phyloP scores from a whole-genome alignment of 768 basidiomycete species.

The Mycena floridula region DNA sequence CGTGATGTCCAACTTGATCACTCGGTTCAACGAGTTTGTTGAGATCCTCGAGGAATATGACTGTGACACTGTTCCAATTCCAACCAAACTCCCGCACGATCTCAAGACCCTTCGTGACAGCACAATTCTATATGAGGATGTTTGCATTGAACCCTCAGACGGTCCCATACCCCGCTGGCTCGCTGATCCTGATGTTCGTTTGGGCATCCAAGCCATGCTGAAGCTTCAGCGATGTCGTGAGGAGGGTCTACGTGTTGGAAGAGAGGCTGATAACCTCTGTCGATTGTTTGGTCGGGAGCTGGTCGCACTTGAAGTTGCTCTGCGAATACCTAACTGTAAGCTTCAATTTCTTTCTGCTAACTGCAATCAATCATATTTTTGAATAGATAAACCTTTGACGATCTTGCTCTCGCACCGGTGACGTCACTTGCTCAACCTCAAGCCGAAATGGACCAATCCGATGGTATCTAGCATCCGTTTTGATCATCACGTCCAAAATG shows the following conservation, averaged over 20 bases:
- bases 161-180: not conserved
- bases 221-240: conserved; percentile 22
- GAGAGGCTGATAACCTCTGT: conserved; percentile 28
- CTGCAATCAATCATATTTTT: not conserved
- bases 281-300: conserved; percentile 27
- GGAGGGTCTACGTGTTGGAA: conserved; percentile 17
- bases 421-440: conserved; percentile 10
- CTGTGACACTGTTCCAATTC: no score
- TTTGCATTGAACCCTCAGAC: not conserved
- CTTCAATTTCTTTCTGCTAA: not conserved
- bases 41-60: no score
- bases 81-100: no score
- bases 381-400: not conserved
- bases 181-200: not conserved
- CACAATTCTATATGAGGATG: no score
- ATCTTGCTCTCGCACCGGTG: conserved; percentile 4
- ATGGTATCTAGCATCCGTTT: conserved; percentile 7
- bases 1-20: no score
- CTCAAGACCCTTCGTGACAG: no score
- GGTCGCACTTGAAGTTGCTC: conserved; percentile 8
- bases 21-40: no score
- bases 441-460: conserved; percentile 13
- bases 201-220: conserved; percentile 10
- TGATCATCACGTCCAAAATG: conserved; percentile 6
- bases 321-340: not conserved